These are phyloP conservation scores for Rusavskia elegans DNA, from an alignment of 495 filamentous ascomycete species.

Conservation along the genomic window DNA sequence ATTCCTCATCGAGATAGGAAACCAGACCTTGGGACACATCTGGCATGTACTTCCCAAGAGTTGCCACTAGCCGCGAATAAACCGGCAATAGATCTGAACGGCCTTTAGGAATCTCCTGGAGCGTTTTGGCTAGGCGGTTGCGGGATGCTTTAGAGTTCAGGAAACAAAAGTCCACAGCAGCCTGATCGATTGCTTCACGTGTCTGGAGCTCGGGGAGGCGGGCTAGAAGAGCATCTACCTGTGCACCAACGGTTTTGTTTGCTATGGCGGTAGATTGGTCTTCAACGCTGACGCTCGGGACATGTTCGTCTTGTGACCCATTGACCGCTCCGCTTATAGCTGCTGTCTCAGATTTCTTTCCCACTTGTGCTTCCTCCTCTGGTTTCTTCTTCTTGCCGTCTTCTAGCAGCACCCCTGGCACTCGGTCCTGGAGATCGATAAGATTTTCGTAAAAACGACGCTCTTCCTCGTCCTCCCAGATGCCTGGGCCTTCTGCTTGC, in stretches of 20 bases:
- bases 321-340: conserved; percentile 15
- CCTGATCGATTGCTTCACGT: conserved; percentile 82
- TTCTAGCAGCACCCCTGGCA: conserved; percentile 82
- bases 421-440: conserved; percentile 86
- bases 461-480: conserved; percentile 99
- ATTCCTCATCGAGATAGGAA: conserved; percentile 89
- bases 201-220: conserved; percentile 78
- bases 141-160: conserved; percentile 96
- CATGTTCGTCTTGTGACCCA: conserved; percentile 16
- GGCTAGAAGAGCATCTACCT: conserved; percentile 81
- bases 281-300: conserved; percentile 33
- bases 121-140: conserved; percentile 80
- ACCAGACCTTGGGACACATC: conserved; percentile 87
- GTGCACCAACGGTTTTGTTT: conserved; percentile 93
- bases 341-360: conserved; percentile 34
- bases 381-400: conserved; percentile 90
- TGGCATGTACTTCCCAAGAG: conserved; percentile 81
- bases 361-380: conserved; percentile 52
- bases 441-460: conserved; percentile 95
- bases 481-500: conserved; percentile 82
- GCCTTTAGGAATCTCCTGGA: conserved; percentile 88
- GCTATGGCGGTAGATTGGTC: conserved; percentile 87
- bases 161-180: conserved; percentile 92
- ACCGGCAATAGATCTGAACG: conserved; percentile 81
- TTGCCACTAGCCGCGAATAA: conserved; percentile 85